Percentiles rank a stretch among this genome's conserved stretches.
Conservation (phyloP, 179 eudicot genomes). For the Silene noctiflora region DNA sequence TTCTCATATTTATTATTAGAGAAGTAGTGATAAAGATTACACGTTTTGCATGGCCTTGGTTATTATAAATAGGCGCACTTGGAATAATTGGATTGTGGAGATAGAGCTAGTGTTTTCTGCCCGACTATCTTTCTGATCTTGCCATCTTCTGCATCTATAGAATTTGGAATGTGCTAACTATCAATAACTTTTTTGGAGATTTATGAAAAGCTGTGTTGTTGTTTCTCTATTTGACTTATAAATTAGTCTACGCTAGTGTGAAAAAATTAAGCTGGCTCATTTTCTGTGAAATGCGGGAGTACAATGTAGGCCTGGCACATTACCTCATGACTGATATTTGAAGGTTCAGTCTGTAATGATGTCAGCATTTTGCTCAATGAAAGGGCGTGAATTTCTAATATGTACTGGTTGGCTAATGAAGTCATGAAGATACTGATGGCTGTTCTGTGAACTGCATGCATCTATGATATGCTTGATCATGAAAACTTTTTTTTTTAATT, state of each 20-base stretch:
- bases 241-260: background rate
- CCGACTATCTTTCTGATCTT: background rate
- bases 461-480: too few species aligned
- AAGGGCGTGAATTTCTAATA: background rate
- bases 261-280: background rate
- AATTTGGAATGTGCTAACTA: background rate
- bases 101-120: conserved; percentile 4
- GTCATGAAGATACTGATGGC: too few species aligned
- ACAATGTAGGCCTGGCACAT: background rate
- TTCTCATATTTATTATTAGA: background rate
- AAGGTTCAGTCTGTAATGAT: background rate
- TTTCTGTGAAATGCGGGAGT: background rate
- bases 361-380: background rate
- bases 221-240: background rate
- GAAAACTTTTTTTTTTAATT: too few species aligned
- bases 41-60: background rate
- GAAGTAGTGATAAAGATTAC: background rate
- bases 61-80: background rate
- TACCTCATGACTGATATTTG: background rate
- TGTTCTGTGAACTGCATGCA: too few species aligned
- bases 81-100: conserved; percentile 1
- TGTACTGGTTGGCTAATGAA: background rate
- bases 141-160: background rate
- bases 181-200: background rate
- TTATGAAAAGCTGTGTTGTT: background rate